Percentiles rank a stretch among this genome's conserved stretches.
phyloP scores from a whole-genome alignment of 1,284 basidiomycete genomes.

The Malassezia sympodialis region DNA sequence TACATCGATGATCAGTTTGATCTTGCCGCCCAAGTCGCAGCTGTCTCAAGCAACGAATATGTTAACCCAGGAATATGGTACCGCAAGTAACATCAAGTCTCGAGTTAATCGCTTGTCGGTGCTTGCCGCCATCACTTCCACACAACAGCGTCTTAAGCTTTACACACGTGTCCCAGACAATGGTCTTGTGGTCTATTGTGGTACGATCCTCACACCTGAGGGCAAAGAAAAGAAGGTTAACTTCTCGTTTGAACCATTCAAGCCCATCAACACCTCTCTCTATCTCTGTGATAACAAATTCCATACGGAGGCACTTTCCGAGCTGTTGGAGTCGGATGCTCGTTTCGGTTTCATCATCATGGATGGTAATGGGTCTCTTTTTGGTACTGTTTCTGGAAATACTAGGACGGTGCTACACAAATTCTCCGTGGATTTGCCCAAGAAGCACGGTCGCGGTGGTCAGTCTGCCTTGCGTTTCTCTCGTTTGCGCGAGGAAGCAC shows the following conservation, averaged over 20 bases:
- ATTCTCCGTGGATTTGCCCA: constrained; percentile 96
- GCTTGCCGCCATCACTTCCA: constrained; percentile 92
- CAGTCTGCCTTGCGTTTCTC: constrained; percentile 99
- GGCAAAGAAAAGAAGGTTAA: constrained; percentile 81
- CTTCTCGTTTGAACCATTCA: constrained; percentile 80
- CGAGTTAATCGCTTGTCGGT: constrained; percentile 97
- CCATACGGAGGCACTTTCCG: constrained; percentile 92
- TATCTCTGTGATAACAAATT: constrained; percentile 99
- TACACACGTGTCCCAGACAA: constrained; percentile 85
- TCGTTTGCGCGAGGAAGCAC: constrained; percentile 95
- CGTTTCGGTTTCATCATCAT: constrained; percentile 99
- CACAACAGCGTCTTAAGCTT: constrained; percentile 94
- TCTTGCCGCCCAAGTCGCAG: constrained; percentile 90
- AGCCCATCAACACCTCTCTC: constrained; percentile 89
- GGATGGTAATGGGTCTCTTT: constrained; percentile 94
- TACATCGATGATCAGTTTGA: constrained; percentile 97
- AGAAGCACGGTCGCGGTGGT: constrained; percentile 99
- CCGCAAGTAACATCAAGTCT: constrained; percentile 89
- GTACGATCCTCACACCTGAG: constrained; percentile 94
- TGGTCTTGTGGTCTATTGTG: constrained; percentile 79
- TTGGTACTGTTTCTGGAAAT: constrained; percentile 91
- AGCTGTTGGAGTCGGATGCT: constrained; percentile 91
- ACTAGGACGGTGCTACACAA: constrained; percentile 95
- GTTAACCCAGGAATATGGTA: constrained; percentile 91
- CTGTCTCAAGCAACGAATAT: constrained; percentile 85